These are phyloP conservation scores for Alternaria rosae DNA, from an alignment of 2,329 filamentous ascomycete genomes.

Conservation along the genomic window DNA sequence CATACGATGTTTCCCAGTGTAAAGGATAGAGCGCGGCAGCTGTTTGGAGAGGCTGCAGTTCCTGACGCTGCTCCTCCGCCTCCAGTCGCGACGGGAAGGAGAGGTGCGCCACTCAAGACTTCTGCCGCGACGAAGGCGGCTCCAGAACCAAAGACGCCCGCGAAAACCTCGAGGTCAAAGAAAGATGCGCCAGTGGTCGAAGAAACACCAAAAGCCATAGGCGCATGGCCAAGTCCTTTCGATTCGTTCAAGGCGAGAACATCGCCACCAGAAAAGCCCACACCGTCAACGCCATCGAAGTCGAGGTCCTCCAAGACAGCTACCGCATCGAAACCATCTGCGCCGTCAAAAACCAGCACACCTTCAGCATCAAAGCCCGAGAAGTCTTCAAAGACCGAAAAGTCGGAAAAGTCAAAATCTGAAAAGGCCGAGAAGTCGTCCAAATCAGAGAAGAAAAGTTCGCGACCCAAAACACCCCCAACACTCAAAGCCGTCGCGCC, in stretches of 20 bases:
- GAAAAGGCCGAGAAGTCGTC: constrained; percentile 13
- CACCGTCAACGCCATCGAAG: constrained; percentile 12
- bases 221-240: constrained; percentile 15
- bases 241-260: constrained; percentile 9
- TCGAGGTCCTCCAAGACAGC: neutral
- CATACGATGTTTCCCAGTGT: constrained; percentile 31
- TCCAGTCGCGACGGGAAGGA: constrained; percentile 15
- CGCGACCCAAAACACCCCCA: constrained; percentile 17
- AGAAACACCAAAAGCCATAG: constrained; percentile 13
- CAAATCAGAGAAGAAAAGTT: constrained; percentile 4
- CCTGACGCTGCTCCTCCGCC: constrained; percentile 9
- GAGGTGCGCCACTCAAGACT: constrained; percentile 17
- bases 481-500: constrained; percentile 9
- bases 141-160: constrained; percentile 12
- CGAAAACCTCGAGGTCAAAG: constrained; percentile 3
- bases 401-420: neutral
- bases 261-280: constrained; percentile 4
- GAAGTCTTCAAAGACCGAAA: constrained; percentile 6
- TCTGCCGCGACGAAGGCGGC: constrained; percentile 11
- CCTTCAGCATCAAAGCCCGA: constrained; percentile 3
- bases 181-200: constrained; percentile 9
- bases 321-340: constrained; percentile 9
- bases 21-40: constrained; percentile 26
- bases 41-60: constrained; percentile 12
- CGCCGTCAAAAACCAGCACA: constrained; percentile 7